A percentile compares a stretch with the other conserved stretches of the same genome.
Conservation (phyloP, 768 basidiomycete genomes). For the Podaxis carcinomalis region DNA sequence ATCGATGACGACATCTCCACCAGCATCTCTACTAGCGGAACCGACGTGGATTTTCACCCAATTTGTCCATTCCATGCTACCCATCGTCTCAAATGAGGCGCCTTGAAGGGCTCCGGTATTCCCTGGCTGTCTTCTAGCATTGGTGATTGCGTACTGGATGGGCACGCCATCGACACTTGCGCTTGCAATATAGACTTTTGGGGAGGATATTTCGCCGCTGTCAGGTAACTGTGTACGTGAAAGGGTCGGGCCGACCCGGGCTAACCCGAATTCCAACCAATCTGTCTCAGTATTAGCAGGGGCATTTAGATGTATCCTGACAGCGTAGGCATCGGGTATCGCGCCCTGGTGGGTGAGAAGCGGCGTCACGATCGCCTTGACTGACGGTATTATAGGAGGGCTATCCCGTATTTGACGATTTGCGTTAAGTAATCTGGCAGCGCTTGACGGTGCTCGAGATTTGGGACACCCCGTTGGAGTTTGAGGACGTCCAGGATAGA, state of each 20-base stretch:
- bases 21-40: conserved; percentile 38
- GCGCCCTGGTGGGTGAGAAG: conserved; percentile 28
- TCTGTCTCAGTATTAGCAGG: conserved; percentile 59
- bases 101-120: conserved; percentile 27
- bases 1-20: conserved; percentile 44
- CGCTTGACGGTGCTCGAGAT: conserved; percentile 24
- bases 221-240: conserved; percentile 16
- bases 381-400: conserved; percentile 58
- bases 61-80: conserved; percentile 54
- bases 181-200: conserved; percentile 50
- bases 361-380: conserved; percentile 49
- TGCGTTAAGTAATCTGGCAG: conserved; percentile 21
- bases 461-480: conserved; percentile 30
- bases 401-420: conserved; percentile 43
- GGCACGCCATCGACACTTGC: conserved; percentile 65
- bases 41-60: conserved; percentile 65
- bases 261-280: conserved; percentile 75
- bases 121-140: conserved; percentile 32
- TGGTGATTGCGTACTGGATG: conserved; percentile 53
- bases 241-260: conserved; percentile 25
- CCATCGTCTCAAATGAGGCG: conserved; percentile 48
- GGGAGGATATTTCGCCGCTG: conserved; percentile 22
- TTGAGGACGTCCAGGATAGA: conserved; percentile 24
- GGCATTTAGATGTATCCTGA: conserved; percentile 50
- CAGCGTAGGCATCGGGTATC: conserved; percentile 50